Evolutionary conservation across 1,284 basidiomycete genomes (phyloP), one percentile per base, ranked within the genome.

Genomic region (Leccinum angustisporum): DNA sequence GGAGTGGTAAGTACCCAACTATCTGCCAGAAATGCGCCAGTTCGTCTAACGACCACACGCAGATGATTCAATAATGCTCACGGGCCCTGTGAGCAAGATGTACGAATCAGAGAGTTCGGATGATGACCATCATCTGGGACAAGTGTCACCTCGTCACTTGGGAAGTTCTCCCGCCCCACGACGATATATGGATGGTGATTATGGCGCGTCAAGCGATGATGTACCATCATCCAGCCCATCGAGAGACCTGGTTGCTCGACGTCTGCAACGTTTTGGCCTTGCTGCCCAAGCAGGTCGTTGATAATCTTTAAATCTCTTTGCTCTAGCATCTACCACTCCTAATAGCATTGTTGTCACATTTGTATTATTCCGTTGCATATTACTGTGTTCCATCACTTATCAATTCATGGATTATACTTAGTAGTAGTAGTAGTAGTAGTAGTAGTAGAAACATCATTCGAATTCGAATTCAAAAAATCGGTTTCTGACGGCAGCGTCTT

Each of bases 121-220:
- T 65, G 86, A 90, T 62, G 83, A 86, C 62, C 81, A 80, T 1
- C 79, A 79, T 65, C 62, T 84, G 27, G 86, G 86, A 1, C 85
- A 87, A 72, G 84, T 88, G n/a, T 88, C 86, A 0, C 87, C 88
- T 25, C 81, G 83, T 62, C 85, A 86, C 66, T 72, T 90, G 30
- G 81, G 34, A 36, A 36, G 84, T 48, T 90, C 88, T 8, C 87
- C 88, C 7, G 79, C 77, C 27, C 74, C 80, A 33, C 81, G 78
- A 48, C 80, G 80, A 48, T 57, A 73, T n/a, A 65, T 72, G 61
- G 66, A 69, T 54, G 59, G 65, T 21, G 70, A 74, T 31, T 70
- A 73, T 43, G 76, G 81, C 59, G 68, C 71, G 3, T 74, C 77
- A 7, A 78, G 79, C 67, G 83, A 84, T 66, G 83, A 83, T 57